Evolutionary conservation across 257 asterid species (phyloP).

Genomic region (Nemophila menziesii): DNA sequence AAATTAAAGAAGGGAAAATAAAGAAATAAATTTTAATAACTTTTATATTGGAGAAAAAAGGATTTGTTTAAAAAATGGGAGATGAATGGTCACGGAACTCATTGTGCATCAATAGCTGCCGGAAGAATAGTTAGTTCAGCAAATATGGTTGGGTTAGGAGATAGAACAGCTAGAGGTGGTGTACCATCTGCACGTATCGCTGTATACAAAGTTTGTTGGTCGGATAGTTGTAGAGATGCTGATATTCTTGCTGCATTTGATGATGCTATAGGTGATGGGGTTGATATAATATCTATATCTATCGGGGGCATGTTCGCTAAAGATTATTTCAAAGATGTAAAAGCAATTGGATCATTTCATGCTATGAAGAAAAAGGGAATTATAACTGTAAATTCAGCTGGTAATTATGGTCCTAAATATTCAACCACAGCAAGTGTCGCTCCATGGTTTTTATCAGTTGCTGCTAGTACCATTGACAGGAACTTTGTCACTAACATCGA

Average conservation of each 20-base stretch:
- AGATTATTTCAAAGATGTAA: constrained; percentile 27
- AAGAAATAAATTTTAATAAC: too few species aligned
- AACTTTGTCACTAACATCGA: constrained; percentile 35
- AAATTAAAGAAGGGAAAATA: too few species aligned
- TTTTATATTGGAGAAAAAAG: too few species aligned
- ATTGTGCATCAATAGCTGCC: constrained; percentile 55
- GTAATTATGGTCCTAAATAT: constrained; percentile 47
- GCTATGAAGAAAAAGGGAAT: constrained; percentile 48
- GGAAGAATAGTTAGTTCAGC: constrained; percentile 39
- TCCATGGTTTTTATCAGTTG: constrained; percentile 58
- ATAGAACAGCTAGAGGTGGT: constrained; percentile 63
- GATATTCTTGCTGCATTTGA: constrained; percentile 60
- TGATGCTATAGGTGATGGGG: constrained; percentile 52
- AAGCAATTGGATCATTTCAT: constrained; percentile 41
- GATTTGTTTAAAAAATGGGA: too few species aligned
- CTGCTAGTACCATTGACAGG: constrained; percentile 43
- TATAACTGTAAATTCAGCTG: constrained; percentile 37
- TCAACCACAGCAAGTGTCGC: constrained; percentile 29
- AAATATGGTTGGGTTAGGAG: constrained; percentile 48
- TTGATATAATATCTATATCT: constrained; percentile 56
- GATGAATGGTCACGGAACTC: constrained; percentile 61
- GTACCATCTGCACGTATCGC: constrained; percentile 56
- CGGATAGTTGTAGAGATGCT: constrained; percentile 38
- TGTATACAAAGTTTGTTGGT: constrained; percentile 55
- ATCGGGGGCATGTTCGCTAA: constrained; percentile 34